Evolutionary conservation across 2,329 filamentous ascomycete species (phyloP).

Genomic region (Penicillium frequentans): DNA sequence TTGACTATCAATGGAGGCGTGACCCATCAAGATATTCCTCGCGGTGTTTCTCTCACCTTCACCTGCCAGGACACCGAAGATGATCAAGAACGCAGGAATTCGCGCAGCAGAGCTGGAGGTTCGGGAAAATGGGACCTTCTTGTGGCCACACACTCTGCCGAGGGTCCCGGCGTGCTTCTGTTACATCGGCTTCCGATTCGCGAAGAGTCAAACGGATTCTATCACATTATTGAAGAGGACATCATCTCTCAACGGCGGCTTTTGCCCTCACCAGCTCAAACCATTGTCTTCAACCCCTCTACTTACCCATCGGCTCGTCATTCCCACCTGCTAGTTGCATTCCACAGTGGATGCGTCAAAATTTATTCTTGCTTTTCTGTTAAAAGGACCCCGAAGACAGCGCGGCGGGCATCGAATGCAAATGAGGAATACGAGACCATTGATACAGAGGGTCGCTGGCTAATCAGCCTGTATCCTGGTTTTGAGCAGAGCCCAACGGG

Average conservation of each 20-base stretch:
- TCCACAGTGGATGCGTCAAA: conserved; percentile 56
- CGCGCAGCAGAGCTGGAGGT: conserved; percentile 27
- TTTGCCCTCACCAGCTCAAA: conserved; percentile 51
- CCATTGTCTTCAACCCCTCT: conserved; percentile 56
- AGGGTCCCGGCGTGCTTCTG: conserved; percentile 46
- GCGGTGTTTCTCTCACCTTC: conserved; percentile 55
- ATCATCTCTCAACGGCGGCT: conserved; percentile 48
- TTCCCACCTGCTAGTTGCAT: conserved; percentile 56
- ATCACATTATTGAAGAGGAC: conserved; percentile 35
- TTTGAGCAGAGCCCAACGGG: conserved; percentile 36
- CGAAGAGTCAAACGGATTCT: conserved; percentile 22
- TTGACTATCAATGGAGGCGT: conserved; percentile 48
- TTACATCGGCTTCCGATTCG: conserved; percentile 44
- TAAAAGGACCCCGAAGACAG: conserved; percentile 25
- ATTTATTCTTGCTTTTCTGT: conserved; percentile 56
- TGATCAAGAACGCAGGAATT: conserved; percentile 30
- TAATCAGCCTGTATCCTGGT: conserved; percentile 45
- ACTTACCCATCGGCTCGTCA: conserved; percentile 54
- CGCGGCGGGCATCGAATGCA: conserved; percentile 29
- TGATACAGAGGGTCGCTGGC: conserved; percentile 42
- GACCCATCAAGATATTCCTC: conserved; percentile 53
- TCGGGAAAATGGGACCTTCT: conserved; percentile 43
- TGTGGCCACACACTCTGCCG: conserved; percentile 48
- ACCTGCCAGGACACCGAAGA: conserved; percentile 42
- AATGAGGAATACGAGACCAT: conserved; percentile 32